A percentile compares a stretch with the other conserved stretches of the same genome.
These are phyloP conservation scores for Grigorovia yakushimaensis DNA, from an alignment of 805 yeast species.

Conservation along the genomic window DNA sequence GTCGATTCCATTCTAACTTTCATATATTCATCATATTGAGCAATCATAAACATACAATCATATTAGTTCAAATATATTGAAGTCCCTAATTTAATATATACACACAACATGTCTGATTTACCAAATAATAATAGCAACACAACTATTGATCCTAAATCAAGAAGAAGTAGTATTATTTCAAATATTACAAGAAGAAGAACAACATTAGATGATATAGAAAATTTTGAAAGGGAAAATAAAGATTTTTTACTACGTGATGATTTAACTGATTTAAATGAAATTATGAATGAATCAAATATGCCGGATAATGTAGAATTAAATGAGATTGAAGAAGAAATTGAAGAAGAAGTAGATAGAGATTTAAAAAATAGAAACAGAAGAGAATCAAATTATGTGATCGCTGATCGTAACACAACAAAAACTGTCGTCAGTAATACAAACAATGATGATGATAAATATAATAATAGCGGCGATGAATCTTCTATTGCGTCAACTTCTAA, in stretches of 20 bases:
- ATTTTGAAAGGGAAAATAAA: slow-evolving; percentile 1
- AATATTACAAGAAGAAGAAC: background rate
- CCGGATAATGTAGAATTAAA: background rate
- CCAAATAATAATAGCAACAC: background rate
- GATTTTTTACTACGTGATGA: slow-evolving; percentile 1
- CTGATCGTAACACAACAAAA: background rate
- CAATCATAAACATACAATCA: background rate
- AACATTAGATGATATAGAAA: background rate
- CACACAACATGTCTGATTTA: background rate
- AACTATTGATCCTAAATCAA: background rate
- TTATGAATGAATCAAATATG: background rate
- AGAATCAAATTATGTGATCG: background rate
- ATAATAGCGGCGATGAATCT: background rate
- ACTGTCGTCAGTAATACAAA: background rate
- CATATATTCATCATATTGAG: no score
- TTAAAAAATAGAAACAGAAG: background rate
- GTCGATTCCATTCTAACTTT: no score
- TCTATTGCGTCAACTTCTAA: background rate
- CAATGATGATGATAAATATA: background rate
- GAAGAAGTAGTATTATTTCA: background rate
- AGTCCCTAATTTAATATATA: background rate
- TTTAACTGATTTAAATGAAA: background rate
- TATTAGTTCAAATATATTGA: no score
- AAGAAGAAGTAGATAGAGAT: background rate
- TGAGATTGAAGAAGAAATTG: background rate